Percentiles rank a stretch among this genome's conserved stretches.
phyloP scores from a whole-genome alignment of 768 basidiomycete genomes.

The Sistotremastrum suecicum region DNA sequence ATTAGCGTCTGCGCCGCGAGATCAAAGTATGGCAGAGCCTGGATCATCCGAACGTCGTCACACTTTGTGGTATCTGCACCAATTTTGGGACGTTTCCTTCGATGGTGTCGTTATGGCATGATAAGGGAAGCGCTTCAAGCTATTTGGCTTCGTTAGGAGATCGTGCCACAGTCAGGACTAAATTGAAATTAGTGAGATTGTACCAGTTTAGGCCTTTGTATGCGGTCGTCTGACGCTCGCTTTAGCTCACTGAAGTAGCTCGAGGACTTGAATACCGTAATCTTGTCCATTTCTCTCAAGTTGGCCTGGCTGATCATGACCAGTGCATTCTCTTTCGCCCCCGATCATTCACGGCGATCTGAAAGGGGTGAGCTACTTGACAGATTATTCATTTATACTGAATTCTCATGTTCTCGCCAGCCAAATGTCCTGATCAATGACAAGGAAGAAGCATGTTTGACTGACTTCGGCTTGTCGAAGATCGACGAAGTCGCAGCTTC shows the following conservation, averaged over 20 bases:
- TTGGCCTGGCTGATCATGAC: neutral
- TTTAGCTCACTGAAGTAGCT: too few species aligned
- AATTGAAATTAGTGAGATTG: too few species aligned
- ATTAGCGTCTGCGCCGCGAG: neutral
- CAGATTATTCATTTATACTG: neutral
- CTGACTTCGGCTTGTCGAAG: conserved; percentile 26
- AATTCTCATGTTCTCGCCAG: conserved; percentile 10
- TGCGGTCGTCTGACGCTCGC: too few species aligned
- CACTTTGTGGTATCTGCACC: conserved; percentile 3
- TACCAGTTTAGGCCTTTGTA: too few species aligned
- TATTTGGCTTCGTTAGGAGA: neutral
- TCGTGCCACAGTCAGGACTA: too few species aligned
- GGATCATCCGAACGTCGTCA: conserved; percentile 5
- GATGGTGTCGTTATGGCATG: conserved; percentile 5
- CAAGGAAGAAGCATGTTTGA: conserved; percentile 16
- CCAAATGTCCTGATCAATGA: conserved; percentile 24
- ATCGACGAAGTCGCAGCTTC: too few species aligned
- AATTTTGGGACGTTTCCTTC: conserved; percentile 5
- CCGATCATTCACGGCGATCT: conserved; percentile 23
- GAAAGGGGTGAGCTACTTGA: conserved; percentile 18
- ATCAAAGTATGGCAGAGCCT: conserved; percentile 6
- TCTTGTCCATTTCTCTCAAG: neutral
- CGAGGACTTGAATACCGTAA: neutral
- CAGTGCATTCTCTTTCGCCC: conserved; percentile 7
- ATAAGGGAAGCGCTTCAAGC: conserved; percentile 2